These are phyloP conservation scores for Periconia digitata DNA, from an alignment of 2,329 filamentous ascomycete genomes.

Conservation along the genomic window DNA sequence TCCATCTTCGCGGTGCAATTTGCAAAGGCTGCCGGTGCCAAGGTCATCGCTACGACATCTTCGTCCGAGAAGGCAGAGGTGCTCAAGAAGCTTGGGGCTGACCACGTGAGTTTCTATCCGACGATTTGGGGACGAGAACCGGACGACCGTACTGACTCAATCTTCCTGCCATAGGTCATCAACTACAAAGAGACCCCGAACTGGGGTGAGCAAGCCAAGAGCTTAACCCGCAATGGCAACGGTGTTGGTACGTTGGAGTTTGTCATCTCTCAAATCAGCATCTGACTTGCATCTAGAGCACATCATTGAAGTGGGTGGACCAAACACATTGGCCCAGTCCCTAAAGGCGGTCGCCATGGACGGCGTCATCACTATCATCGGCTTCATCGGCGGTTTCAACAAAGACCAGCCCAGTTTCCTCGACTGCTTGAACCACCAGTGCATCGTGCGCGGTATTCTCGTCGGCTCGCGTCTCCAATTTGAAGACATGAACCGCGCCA, in stretches of 20 bases:
- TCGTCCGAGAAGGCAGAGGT: conserved; percentile 52
- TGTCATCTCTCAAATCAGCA: neutral
- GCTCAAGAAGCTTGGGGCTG: conserved; percentile 56
- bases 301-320: conserved; percentile 67
- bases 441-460: conserved; percentile 60
- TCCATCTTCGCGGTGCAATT: conserved; percentile 65
- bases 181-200: conserved; percentile 57
- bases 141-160: neutral
- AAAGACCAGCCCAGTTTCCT: conserved; percentile 56
- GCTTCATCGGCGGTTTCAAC: conserved; percentile 56
- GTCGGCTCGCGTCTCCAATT: conserved; percentile 60
- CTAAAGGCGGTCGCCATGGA: conserved; percentile 58
- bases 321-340: conserved; percentile 57
- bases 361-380: conserved; percentile 56
- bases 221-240: conserved; percentile 51
- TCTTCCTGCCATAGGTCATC: conserved; percentile 31
- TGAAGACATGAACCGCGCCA: conserved; percentile 61
- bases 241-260: conserved; percentile 50
- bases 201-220: conserved; percentile 58
- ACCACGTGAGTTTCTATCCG: conserved; percentile 45
- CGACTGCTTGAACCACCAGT: conserved; percentile 50
- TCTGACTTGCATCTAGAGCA: conserved; percentile 45
- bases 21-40: conserved; percentile 56
- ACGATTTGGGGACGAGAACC: neutral
- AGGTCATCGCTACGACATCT: conserved; percentile 61